phyloP scores from a whole-genome alignment of 805 yeast species.

The Metschnikowia lochheadii region DNA sequence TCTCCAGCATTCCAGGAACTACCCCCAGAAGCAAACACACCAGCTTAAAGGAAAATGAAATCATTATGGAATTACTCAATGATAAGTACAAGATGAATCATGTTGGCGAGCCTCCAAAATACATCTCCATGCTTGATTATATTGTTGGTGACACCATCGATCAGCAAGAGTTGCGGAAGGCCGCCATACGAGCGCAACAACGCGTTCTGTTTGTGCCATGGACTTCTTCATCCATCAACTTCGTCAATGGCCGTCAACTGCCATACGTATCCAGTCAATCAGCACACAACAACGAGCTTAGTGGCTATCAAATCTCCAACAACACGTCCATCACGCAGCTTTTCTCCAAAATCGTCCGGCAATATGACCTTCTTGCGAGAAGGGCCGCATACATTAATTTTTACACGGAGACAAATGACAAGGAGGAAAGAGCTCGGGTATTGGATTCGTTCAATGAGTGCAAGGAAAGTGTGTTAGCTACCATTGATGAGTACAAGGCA shows the following conservation, averaged over 20 bases:
- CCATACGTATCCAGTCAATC: conserved; percentile 41
- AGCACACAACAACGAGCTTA: conserved; percentile 27
- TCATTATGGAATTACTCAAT: conserved; percentile 75
- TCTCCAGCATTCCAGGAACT: conserved; percentile 42
- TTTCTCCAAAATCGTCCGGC: conserved; percentile 61
- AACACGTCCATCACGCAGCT: conserved; percentile 69
- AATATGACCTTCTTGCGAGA: conserved; percentile 75
- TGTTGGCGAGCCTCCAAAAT: conserved; percentile 38
- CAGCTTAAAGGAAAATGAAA: conserved; percentile 77
- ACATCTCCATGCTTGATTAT: conserved; percentile 68
- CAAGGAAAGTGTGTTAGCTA: conserved; percentile 42
- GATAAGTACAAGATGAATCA: conserved; percentile 71
- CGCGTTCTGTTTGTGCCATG: conserved; percentile 79
- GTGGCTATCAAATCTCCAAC: conserved; percentile 82
- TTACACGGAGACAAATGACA: conserved; percentile 51
- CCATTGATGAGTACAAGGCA: conserved; percentile 45
- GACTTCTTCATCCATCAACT: conserved; percentile 74
- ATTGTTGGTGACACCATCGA: conserved; percentile 58
- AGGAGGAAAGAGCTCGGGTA: conserved; percentile 39
- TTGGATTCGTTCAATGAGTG: conserved; percentile 48
- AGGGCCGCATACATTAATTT: conserved; percentile 82
- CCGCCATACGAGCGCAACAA: conserved; percentile 57
- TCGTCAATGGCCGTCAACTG: conserved; percentile 72
- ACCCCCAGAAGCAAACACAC: conserved; percentile 35
- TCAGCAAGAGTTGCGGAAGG: conserved; percentile 69